A percentile compares a stretch with the other conserved stretches of the same genome.
These are phyloP conservation scores for Solanum medicagineum DNA, from an alignment of 257 asterid genomes.

Conservation along the genomic window DNA sequence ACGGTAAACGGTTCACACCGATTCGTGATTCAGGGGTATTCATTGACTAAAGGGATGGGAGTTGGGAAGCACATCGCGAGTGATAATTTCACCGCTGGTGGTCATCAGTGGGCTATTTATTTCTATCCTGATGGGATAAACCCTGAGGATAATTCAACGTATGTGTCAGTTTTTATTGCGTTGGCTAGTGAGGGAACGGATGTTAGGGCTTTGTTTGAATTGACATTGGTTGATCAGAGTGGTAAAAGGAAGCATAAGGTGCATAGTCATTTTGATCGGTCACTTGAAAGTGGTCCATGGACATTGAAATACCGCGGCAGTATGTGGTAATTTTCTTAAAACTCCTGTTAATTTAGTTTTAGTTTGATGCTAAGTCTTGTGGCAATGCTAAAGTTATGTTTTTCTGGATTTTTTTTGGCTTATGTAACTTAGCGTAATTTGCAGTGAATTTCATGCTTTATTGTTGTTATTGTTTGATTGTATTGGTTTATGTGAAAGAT, in stretches of 20 bases:
- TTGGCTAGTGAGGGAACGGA: conserved; percentile 80
- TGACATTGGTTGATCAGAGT: conserved; percentile 77
- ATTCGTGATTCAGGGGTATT: conserved; percentile 72
- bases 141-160: conserved; percentile 64
- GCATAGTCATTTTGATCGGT: conserved; percentile 88
- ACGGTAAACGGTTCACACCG: conserved; percentile 71
- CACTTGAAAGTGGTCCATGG: conserved; percentile 79
- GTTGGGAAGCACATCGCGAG: conserved; percentile 78
- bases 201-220: conserved; percentile 79
- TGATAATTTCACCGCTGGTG: conserved; percentile 74
- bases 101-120: conserved; percentile 81
- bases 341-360: neutral
- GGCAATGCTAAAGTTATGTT: neutral
- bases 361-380: neutral
- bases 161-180: conserved; percentile 77
- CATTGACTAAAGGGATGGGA: conserved; percentile 80
- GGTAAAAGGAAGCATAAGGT: conserved; percentile 86
- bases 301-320: conserved; percentile 78
- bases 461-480: neutral
- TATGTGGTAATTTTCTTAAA: conserved; percentile 51
- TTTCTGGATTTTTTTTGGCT: neutral
- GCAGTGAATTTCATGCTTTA: neutral
- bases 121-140: conserved; percentile 76
- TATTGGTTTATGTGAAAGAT: neutral
- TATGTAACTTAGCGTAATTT: neutral